Evolutionary conservation across 2,329 filamentous ascomycete genomes (phyloP).

Genomic region (Samsoniella hepiali): DNA sequence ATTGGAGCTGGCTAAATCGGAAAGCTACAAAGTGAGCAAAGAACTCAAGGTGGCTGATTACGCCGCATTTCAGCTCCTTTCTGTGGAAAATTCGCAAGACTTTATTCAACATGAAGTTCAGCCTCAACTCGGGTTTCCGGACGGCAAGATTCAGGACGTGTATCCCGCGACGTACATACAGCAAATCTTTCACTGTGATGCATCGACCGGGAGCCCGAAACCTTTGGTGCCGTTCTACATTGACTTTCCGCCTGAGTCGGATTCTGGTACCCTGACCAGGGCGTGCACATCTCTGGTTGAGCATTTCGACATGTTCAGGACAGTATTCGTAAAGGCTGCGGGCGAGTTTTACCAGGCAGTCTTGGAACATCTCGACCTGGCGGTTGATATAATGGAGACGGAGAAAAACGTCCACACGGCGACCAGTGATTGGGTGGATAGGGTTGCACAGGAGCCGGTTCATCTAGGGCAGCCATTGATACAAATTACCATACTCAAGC

Average conservation of each 20-base stretch:
- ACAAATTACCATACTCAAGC: background rate
- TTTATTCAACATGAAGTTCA: background rate
- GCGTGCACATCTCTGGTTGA: constrained; percentile 14
- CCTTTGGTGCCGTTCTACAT: background rate
- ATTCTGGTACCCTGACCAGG: background rate
- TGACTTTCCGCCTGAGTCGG: background rate
- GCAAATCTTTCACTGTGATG: background rate
- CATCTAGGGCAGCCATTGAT: background rate
- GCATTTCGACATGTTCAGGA: constrained; percentile 21
- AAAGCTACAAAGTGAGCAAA: background rate
- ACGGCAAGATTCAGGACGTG: background rate
- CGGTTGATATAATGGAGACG: background rate
- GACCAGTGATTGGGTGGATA: background rate
- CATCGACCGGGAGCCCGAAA: background rate
- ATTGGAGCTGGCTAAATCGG: too few relatives aligned
- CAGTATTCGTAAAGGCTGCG: constrained; percentile 14
- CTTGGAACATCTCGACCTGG: background rate
- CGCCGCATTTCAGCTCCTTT: background rate
- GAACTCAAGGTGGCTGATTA: background rate
- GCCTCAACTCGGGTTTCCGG: background rate
- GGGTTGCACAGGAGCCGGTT: background rate
- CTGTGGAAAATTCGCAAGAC: background rate
- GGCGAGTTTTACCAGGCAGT: constrained; percentile 18
- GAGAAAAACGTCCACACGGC: background rate
- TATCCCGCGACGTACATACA: background rate